Percentiles rank a stretch among this genome's conserved stretches.
phyloP scores from a whole-genome alignment of 129 eudicot genomes.

The Flaveria trinervia region DNA sequence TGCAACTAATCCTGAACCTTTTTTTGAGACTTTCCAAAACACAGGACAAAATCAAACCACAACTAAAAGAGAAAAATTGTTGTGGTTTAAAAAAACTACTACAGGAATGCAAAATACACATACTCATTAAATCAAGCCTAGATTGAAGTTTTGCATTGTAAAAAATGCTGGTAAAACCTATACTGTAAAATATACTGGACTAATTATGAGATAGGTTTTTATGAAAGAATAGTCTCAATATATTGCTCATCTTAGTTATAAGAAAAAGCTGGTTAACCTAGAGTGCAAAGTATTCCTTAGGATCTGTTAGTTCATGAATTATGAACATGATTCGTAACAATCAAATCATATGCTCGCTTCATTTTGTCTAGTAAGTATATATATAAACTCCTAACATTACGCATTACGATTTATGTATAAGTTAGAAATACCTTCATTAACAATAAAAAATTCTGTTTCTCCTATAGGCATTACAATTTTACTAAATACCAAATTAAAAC shows the following conservation, averaged over 20 bases:
- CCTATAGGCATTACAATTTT: neutral
- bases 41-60: neutral
- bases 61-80: neutral
- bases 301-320: neutral
- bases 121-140: neutral
- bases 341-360: neutral
- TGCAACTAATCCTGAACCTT: neutral
- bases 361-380: neutral
- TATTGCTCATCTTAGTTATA: neutral
- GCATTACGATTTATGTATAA: neutral
- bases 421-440: neutral
- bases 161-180: neutral
- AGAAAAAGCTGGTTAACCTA: neutral
- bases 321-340: neutral
- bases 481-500: neutral
- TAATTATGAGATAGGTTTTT: neutral
- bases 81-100: neutral
- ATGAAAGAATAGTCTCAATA: neutral
- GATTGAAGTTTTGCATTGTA: neutral
- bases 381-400: neutral
- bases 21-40: neutral
- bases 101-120: neutral
- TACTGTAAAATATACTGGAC: neutral
- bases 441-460: neutral
- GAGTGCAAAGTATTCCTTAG: neutral